Conservation (phyloP, 2,329 filamentous ascomycete species). For the Arthrobotrys musiformis region DNA sequence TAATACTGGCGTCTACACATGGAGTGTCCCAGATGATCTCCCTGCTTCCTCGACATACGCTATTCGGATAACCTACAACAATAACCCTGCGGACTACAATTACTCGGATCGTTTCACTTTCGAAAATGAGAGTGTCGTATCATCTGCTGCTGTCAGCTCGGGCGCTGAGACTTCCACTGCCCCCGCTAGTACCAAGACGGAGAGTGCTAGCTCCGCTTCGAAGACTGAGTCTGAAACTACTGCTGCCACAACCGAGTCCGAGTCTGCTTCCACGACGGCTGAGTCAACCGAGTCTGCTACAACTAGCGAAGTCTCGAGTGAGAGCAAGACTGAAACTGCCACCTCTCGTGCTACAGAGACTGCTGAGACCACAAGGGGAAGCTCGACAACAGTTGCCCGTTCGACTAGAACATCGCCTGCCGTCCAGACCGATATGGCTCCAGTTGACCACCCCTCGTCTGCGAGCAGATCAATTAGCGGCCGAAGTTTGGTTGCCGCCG, state of each 20-base stretch:
- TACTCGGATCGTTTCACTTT: slow-evolving; percentile 48
- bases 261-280: neutral
- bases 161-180: neutral
- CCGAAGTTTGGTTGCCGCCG: slow-evolving; percentile 22
- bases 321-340: neutral
- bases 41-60: slow-evolving; percentile 30
- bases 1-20: slow-evolving; percentile 33
- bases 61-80: slow-evolving; percentile 44
- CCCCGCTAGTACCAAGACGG: neutral
- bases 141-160: slow-evolving; percentile 28
- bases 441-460: slow-evolving; percentile 6
- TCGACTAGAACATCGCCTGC: neutral
- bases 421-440: slow-evolving; percentile 15
- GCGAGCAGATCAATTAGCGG: slow-evolving; percentile 5
- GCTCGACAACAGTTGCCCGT: neutral
- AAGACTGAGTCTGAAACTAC: neutral
- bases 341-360: neutral
- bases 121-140: slow-evolving; percentile 6
- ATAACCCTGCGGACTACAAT: slow-evolving; percentile 36
- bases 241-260: neutral
- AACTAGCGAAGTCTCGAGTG: neutral
- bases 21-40: slow-evolving; percentile 30
- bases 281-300: slow-evolving; percentile 5
- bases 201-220: neutral
- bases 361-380: neutral